Evolutionary conservation across 2,329 filamentous ascomycete genomes (phyloP).

Genomic region (Xylariaceae sp.): DNA sequence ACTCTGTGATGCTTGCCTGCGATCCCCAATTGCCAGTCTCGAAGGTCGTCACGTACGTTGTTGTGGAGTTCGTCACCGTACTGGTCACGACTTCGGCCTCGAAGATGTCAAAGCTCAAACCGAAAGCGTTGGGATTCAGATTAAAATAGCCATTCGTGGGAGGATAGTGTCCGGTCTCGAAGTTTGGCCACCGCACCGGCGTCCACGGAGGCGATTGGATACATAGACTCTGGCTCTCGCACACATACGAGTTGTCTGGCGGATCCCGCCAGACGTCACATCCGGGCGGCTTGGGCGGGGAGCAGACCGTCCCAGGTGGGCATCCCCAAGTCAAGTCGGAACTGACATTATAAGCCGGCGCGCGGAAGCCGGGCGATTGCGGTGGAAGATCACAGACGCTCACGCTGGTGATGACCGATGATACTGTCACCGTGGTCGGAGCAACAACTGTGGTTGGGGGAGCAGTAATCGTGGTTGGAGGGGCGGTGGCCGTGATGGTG

Average conservation of each 20-base stretch:
- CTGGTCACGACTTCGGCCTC: slow-evolving; percentile 45
- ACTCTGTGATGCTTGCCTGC: slow-evolving; percentile 51
- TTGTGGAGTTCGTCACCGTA: slow-evolving; percentile 37
- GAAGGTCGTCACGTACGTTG: slow-evolving; percentile 42
- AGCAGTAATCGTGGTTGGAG: slow-evolving; percentile 7
- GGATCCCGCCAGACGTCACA: slow-evolving; percentile 56
- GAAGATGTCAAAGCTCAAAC: slow-evolving; percentile 66
- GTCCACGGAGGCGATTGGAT: slow-evolving; percentile 43
- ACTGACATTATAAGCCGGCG: slow-evolving; percentile 35
- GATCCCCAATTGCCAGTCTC: slow-evolving; percentile 60
- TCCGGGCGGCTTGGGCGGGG: slow-evolving; percentile 49
- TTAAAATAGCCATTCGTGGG: slow-evolving; percentile 63
- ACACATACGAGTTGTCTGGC: slow-evolving; percentile 51
- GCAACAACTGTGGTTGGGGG: slow-evolving; percentile 7
- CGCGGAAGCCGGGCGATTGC: slow-evolving; percentile 31
- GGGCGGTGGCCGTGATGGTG: slow-evolving; percentile 10
- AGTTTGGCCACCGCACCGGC: slow-evolving; percentile 46
- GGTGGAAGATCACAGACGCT: slow-evolving; percentile 51
- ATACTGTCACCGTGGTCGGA: slow-evolving; percentile 13
- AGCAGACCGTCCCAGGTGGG: slow-evolving; percentile 55
- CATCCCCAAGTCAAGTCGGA: slow-evolving; percentile 58
- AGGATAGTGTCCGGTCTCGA: slow-evolving; percentile 54
- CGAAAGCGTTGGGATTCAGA: slow-evolving; percentile 64
- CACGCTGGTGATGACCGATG: slow-evolving; percentile 34
- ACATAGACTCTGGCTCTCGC: slow-evolving; percentile 47